phyloP scores from a whole-genome alignment of 169 alveolate species.

The Perkinsus marinus region DNA sequence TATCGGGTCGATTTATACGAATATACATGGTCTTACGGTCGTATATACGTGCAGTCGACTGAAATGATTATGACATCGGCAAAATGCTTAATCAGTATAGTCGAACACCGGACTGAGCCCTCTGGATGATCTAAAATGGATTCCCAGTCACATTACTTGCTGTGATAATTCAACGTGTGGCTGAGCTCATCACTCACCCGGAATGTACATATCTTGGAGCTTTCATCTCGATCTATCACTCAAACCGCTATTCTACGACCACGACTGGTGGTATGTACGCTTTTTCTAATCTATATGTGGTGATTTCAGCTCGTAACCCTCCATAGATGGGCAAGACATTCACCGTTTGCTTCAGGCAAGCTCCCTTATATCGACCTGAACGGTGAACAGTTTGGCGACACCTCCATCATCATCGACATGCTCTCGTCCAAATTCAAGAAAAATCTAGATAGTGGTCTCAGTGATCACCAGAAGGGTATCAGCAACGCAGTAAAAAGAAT shows the following conservation, averaged over 20 bases:
- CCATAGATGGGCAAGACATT: neutral
- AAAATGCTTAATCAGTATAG: too few species aligned
- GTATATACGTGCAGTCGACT: too few species aligned
- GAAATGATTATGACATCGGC: too few species aligned
- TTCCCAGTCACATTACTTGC: too few species aligned
- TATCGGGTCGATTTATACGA: too few species aligned
- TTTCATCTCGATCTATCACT: too few species aligned
- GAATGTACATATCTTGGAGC: too few species aligned
- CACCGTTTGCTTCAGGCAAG: neutral
- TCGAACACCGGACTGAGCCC: too few species aligned
- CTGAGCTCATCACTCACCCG: too few species aligned
- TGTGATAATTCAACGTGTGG: too few species aligned
- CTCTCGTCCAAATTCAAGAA: neutral
- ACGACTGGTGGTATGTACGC: neutral
- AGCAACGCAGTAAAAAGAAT: neutral
- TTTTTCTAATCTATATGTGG: neutral
- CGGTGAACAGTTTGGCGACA: neutral
- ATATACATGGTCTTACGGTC: too few species aligned
- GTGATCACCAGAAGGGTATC: neutral
- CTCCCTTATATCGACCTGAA: neutral
- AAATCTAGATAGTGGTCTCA: neutral
- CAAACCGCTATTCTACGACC: neutral
- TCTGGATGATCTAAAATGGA: too few species aligned
- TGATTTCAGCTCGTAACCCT: neutral
- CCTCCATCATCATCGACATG: neutral